Evolutionary conservation across 495 filamentous ascomycete genomes (phyloP), one percentile per base, ranked within the genome.

Genomic region (Aspergillus coremiiformis): DNA sequence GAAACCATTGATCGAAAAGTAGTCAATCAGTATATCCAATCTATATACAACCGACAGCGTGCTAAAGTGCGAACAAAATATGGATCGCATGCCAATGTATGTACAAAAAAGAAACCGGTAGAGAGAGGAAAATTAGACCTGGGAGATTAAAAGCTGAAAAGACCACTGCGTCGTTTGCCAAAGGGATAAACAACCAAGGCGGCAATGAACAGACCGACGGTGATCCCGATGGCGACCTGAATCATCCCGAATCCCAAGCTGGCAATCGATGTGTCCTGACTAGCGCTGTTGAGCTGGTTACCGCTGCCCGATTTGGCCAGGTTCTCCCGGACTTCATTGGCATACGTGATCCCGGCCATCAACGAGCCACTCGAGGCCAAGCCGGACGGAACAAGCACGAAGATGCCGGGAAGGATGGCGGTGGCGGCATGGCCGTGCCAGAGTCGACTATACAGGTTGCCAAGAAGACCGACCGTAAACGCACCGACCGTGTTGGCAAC

Each of bases 151-250:
- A 95, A 93, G 61, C 84, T 89, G 63, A 95, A 95, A 60, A 96
- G 63, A 2, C 90, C 90, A 66, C 86, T 91, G 52, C 89, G 80
- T 63, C 84, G 82, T 73, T 96, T 96, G 7, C 90, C 89, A 58
- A 87, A 78, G 3, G 91, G 91, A 75, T 96, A 96, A 10, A 96
- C 82, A 27, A 95, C 68, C 54, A 96, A 60, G 4, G 89, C 87
- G 35, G 88, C 87, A 51, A 93, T 70, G 58, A 94, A 96, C 52
- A 96, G 62, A 1, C 91, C 91, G 3, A 95, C 88, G 3, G 90
- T 91, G 63, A 95, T 94, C 15, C 89, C 91, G 61, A 95, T 94
- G 1, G 91, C 90, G 12, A 96, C 83, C 67, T 96, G 87, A 46
- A 96, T 86, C 73, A 97, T 93, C 23, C 79, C 84, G 56, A 85